These are phyloP conservation scores for Trichosanthes truncata DNA, from an alignment of 306 rosid genomes.

Conservation along the genomic window DNA sequence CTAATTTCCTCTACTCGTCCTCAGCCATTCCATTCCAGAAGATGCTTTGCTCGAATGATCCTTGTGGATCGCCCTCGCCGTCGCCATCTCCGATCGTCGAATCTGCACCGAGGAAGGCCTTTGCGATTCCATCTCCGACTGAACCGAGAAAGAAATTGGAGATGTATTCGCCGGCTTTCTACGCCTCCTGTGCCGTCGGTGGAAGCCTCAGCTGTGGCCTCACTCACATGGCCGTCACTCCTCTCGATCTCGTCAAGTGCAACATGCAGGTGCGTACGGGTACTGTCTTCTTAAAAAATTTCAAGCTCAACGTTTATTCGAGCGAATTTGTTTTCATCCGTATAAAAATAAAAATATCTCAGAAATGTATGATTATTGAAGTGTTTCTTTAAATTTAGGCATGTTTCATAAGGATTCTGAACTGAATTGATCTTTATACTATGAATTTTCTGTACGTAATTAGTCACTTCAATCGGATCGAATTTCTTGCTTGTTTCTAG, in stretches of 20 bases:
- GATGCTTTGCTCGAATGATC: constrained; percentile 26
- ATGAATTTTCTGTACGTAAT: not conserved
- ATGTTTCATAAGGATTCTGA: not conserved
- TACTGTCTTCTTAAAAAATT: not conserved
- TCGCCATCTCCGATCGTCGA: constrained; percentile 12
- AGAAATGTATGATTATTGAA: not conserved
- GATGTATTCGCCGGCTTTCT: constrained; percentile 83
- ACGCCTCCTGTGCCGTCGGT: constrained; percentile 79
- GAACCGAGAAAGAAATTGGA: constrained; percentile 61
- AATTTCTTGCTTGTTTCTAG: not conserved
- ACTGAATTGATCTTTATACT: not conserved
- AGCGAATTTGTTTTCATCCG: not conserved
- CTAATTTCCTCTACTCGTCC: constrained; percentile 55
- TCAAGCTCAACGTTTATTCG: not conserved
- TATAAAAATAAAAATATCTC: not conserved
- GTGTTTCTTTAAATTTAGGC: not conserved
- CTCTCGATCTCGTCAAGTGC: constrained; percentile 95
- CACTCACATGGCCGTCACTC: constrained; percentile 92
- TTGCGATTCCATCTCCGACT: constrained; percentile 46
- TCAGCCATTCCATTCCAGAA: constrained; percentile 25
- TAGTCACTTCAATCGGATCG: not conserved
- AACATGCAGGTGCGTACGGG: constrained; percentile 74
- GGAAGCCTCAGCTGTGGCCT: constrained; percentile 89
- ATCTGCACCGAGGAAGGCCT: constrained; percentile 6
- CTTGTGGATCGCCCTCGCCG: not conserved